Conservation (phyloP, 208 protist genomes). For the Crithidia bombi region DNA sequence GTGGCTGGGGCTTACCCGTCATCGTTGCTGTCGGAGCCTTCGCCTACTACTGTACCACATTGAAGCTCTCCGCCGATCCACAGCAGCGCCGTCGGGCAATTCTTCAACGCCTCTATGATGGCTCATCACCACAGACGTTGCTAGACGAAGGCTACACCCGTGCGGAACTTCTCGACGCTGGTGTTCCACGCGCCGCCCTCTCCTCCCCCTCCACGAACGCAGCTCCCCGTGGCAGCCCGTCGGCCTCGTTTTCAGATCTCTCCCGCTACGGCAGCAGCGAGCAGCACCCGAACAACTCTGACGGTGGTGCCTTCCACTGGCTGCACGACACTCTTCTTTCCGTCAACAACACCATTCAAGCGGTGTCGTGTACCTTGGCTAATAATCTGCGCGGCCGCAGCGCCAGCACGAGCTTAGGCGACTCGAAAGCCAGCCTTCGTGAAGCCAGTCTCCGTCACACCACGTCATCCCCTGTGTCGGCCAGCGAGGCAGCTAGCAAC, state of each 20-base stretch:
- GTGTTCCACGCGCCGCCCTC: conserved; percentile 21
- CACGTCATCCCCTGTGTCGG: background rate
- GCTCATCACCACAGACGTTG: conserved; percentile 17
- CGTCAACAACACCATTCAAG: background rate
- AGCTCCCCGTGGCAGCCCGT: background rate
- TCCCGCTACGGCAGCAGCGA: background rate
- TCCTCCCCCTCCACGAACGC: background rate
- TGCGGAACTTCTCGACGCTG: conserved; percentile 23
- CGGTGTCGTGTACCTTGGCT: background rate
- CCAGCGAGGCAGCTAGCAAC: background rate
- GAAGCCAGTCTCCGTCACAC: background rate
- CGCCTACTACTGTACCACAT: conserved; percentile 15
- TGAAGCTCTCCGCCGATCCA: background rate
- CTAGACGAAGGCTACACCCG: conserved; percentile 27
- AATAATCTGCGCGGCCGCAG: conserved; percentile 6
- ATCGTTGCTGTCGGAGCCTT: conserved; percentile 24
- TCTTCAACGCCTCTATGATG: conserved; percentile 3
- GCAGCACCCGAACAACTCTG: background rate
- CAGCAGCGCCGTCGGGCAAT: conserved; percentile 7
- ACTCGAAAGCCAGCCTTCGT: background rate
- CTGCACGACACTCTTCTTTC: conserved; percentile 1
- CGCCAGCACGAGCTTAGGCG: background rate
- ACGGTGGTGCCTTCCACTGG: background rate
- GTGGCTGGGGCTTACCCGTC: conserved; percentile 18
- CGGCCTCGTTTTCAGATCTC: background rate